Conservation (phyloP, 2,329 filamentous ascomycete species). For the Colletotrichum chrysophilum region DNA sequence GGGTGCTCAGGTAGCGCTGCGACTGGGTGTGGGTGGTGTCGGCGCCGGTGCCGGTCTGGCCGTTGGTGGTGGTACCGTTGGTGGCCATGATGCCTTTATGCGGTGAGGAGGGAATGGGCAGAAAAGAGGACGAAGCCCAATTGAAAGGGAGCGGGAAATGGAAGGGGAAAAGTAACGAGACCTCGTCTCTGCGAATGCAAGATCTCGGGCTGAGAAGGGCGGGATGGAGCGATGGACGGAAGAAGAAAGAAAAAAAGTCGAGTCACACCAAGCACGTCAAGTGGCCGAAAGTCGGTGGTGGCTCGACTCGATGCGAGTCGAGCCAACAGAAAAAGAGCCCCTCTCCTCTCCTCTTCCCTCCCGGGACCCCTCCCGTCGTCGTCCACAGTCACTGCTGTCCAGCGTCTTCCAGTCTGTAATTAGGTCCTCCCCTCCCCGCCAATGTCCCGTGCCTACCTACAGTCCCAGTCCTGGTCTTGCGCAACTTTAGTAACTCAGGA, state of each 20-base stretch:
- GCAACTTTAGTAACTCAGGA: not conserved
- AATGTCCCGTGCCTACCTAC: not conserved
- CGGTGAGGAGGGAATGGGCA: not conserved
- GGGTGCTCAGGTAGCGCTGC: slow-evolving; percentile 56
- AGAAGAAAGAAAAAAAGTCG: slow-evolving; percentile 1
- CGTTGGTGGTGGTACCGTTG: slow-evolving; percentile 41
- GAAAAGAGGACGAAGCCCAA: not conserved
- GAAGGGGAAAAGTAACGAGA: not conserved
- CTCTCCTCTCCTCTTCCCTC: not conserved
- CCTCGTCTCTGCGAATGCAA: not conserved
- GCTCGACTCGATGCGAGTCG: not conserved
- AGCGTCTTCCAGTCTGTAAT: not conserved
- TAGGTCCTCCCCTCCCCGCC: not conserved
- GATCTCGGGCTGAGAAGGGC: not conserved
- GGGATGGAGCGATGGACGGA: slow-evolving; percentile 1
- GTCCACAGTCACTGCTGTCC: not conserved
- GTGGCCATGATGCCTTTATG: slow-evolving; percentile 41
- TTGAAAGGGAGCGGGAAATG: not conserved
- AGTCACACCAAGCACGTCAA: slow-evolving; percentile 20
- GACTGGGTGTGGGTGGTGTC: slow-evolving; percentile 45
- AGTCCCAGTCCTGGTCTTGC: not conserved
- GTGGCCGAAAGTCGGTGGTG: slow-evolving; percentile 17
- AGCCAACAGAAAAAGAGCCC: not conserved
- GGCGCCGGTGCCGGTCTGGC: slow-evolving; percentile 17
- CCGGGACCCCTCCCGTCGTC: not conserved